These are phyloP conservation scores for Scedosporium dehoogii DNA, from an alignment of 2,329 filamentous ascomycete species.

Conservation along the genomic window DNA sequence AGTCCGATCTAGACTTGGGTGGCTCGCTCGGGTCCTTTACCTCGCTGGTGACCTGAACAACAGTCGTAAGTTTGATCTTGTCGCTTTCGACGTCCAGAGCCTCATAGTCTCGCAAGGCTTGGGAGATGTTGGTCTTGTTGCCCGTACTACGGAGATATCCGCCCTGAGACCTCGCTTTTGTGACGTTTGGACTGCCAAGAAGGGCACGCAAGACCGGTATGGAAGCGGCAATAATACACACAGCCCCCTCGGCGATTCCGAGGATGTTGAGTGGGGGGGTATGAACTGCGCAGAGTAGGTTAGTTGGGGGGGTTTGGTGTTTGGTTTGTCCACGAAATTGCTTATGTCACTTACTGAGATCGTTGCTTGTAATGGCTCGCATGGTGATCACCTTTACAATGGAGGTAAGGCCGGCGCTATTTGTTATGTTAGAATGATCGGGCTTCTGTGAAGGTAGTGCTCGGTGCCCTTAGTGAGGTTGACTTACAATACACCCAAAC, in stretches of 20 bases:
- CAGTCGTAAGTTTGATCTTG: constrained; percentile 4
- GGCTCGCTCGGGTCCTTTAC: constrained; percentile 4
- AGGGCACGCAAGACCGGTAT: constrained; percentile 23
- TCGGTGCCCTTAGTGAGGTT: neutral
- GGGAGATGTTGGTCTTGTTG: constrained; percentile 4
- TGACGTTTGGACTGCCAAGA: constrained; percentile 9
- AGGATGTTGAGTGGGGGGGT: constrained; percentile 12
- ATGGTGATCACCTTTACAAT: constrained; percentile 21
- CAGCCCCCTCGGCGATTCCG: constrained; percentile 12
- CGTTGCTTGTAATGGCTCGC: constrained; percentile 2
- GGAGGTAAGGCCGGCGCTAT: constrained; percentile 21
- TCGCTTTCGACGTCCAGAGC: constrained; percentile 5
- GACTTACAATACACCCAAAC: constrained; percentile 30
- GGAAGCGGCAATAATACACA: constrained; percentile 15
- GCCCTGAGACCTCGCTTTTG: constrained; percentile 8
- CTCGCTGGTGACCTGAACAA: constrained; percentile 2
- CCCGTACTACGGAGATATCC: constrained; percentile 2
- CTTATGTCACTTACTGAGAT: neutral
- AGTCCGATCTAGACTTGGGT: neutral
- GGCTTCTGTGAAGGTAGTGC: neutral
- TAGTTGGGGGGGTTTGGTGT: neutral
- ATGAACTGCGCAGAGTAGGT: constrained; percentile 10
- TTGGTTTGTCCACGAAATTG: neutral
- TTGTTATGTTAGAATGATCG: neutral
- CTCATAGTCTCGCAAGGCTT: neutral